phyloP scores from a whole-genome alignment of 805 yeast species.

The Wilhelminamyces savonicus region DNA sequence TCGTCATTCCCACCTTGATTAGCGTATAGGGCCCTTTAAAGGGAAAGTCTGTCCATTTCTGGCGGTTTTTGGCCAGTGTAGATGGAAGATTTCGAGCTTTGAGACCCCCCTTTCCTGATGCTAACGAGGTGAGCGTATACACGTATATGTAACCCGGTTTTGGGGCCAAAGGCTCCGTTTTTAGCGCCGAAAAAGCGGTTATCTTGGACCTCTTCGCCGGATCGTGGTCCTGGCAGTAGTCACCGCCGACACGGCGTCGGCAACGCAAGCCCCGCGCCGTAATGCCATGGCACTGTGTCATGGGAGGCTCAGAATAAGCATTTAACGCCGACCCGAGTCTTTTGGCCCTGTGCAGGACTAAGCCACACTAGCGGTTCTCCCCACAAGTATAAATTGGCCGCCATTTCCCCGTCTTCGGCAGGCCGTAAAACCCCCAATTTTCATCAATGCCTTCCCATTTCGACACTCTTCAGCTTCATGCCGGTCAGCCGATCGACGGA shows the following conservation, averaged over 20 bases:
- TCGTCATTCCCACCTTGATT: constrained; percentile 51
- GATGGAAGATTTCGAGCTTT: constrained; percentile 26
- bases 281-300: constrained; percentile 39
- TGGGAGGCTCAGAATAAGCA: no score
- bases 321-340: no score
- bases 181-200: not conserved
- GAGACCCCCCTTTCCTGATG: constrained; percentile 28
- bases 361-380: no score
- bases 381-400: no score
- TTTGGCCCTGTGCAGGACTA: no score
- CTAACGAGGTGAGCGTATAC: constrained; percentile 39
- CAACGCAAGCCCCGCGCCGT: constrained; percentile 38
- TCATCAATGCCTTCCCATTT: no score
- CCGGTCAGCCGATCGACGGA: constrained; percentile 76
- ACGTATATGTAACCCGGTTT: constrained; percentile 42
- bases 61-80: constrained; percentile 8
- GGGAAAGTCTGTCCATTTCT: constrained; percentile 23
- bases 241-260: constrained; percentile 18
- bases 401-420: no score
- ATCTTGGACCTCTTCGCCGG: not conserved
- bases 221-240: constrained; percentile 31
- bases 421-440: no score
- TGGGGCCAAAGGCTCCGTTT: not conserved
- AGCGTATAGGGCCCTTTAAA: constrained; percentile 34
- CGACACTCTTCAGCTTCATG: constrained; percentile 90